phyloP scores from a whole-genome alignment of 441 rosid genomes.

The Pelargonium cotyledonis region DNA sequence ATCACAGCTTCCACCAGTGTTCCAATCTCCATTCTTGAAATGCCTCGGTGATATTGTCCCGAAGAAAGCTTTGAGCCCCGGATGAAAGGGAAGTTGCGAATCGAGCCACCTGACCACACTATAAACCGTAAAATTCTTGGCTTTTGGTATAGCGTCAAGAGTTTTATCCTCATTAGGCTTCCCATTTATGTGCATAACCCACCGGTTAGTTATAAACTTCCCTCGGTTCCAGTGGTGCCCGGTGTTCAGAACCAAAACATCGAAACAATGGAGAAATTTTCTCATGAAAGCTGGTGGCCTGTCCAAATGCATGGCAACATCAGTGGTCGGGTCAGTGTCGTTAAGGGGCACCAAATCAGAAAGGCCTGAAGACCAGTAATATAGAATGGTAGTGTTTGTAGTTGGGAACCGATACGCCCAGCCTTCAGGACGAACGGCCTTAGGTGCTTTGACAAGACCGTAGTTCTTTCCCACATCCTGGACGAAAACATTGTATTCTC shows the following conservation, averaged over 20 bases:
- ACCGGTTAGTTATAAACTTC: not conserved
- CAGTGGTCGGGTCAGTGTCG: constrained; percentile 13
- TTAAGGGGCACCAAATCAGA: constrained; percentile 48
- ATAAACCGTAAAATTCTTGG: constrained; percentile 31
- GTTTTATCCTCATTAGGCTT: not conserved
- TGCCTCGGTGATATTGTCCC: constrained; percentile 66
- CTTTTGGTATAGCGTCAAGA: not conserved
- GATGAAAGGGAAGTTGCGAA: constrained; percentile 44
- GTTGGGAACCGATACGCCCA: constrained; percentile 54
- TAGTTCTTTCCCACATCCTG: constrained; percentile 53
- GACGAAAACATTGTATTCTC: constrained; percentile 42
- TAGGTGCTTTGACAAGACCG: constrained; percentile 43
- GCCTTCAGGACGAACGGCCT: constrained; percentile 58
- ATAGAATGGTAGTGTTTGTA: constrained; percentile 63
- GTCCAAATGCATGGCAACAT: constrained; percentile 64
- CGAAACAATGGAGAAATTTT: constrained; percentile 41
- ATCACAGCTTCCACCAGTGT: constrained; percentile 64
- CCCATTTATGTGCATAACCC: constrained; percentile 5
- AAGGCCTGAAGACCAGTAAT: constrained; percentile 67
- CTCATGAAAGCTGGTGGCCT: constrained; percentile 60
- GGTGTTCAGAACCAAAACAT: constrained; percentile 57
- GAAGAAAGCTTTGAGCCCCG: constrained; percentile 50
- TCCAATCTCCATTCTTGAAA: constrained; percentile 68
- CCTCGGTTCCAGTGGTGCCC: constrained; percentile 65
- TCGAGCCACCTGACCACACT: constrained; percentile 59